Base-by-base conservation (phyloP, 1,284 basidiomycete genomes). In the Rhodotorula sp. region DNA sequence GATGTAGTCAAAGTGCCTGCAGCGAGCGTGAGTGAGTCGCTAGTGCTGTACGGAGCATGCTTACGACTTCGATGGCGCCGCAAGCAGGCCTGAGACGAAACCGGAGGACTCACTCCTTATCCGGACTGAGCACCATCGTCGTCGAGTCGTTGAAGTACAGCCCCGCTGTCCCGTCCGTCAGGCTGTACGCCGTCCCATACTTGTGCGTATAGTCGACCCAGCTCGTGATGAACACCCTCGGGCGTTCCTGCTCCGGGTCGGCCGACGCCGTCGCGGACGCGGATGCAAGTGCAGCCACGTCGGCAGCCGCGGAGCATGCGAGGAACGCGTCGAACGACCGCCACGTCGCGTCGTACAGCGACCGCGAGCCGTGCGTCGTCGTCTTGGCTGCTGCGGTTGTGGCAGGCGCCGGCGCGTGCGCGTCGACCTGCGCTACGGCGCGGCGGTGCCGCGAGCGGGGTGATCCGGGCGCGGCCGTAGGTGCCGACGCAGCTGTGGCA, bases 151-250 rank as follows among this genome's bases (percentile, higher is more conserved):
- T 97, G 84, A 97, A 98, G 82, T 97, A 90, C 27, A 97, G 92
- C 13, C 93, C 93, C 44, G 97, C 90, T 3, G 91, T 91, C 7
- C 96, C 94, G 80, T 99, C 94, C 45, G 91, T 94, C 78, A 99
- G 85, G 2, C 93, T 93, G 81, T 98, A 98, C 2, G 95, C 97
- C 88, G 98, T 95, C 16, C 96, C 97, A 82, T 98, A 99, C 84
- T 97, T 97, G 82, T 95, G 93, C 81, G 92, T 95, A 81, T 98
- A 97, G 82, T 99, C 96, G 59, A 98, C 90, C 96, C 96, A 99
- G 14, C 91, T 93, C 3, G 92, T 91, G 76, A 99, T 92, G 82
- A 98, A 99, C 21, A 96, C 90, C 66, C 85, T 86, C 53, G 94
- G 75, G 3, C 53, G 27, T 2, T 57, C 62, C 17, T 49, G 48